These are phyloP conservation scores for Stachybotrys echinatus DNA, from an alignment of 2,329 filamentous ascomycete genomes.

Conservation along the genomic window DNA sequence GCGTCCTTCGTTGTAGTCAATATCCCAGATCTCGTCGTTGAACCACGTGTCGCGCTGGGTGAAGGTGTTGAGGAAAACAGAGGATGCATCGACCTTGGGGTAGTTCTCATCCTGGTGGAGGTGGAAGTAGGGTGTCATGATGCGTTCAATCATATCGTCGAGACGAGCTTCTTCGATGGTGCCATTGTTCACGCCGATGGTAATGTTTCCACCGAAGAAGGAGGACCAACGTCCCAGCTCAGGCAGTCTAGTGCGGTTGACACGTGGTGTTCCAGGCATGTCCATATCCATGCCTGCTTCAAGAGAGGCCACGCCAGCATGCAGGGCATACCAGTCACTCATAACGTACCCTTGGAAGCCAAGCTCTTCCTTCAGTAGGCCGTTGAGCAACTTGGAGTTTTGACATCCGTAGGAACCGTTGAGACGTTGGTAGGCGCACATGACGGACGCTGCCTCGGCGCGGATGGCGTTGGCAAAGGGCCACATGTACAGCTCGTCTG, in stretches of 20 bases:
- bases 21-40: too few relatives aligned
- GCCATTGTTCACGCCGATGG: not conserved
- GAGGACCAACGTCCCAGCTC: too few relatives aligned
- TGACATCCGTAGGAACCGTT: slow-evolving; percentile 66
- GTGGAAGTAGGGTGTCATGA: slow-evolving; percentile 48
- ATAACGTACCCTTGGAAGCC: slow-evolving; percentile 60
- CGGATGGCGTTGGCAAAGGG: slow-evolving; percentile 65
- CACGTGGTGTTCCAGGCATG: not conserved
- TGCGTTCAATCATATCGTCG: slow-evolving; percentile 3
- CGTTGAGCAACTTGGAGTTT: slow-evolving; percentile 55
- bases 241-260: not conserved
- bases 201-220: not conserved
- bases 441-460: slow-evolving; percentile 59
- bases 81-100: not conserved
- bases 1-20: not conserved
- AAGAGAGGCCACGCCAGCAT: not conserved
- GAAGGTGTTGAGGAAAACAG: not conserved
- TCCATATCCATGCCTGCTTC: not conserved
- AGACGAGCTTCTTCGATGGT: not conserved
- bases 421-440: slow-evolving; percentile 73
- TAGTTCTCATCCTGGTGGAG: slow-evolving; percentile 31
- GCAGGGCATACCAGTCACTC: slow-evolving; percentile 67
- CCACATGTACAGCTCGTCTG: slow-evolving; percentile 21
- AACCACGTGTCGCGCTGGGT: not conserved
- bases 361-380: slow-evolving; percentile 63